Evolutionary conservation across 2,329 filamentous ascomycete genomes (phyloP).

Genomic region (Aspergillus tubingensis): DNA sequence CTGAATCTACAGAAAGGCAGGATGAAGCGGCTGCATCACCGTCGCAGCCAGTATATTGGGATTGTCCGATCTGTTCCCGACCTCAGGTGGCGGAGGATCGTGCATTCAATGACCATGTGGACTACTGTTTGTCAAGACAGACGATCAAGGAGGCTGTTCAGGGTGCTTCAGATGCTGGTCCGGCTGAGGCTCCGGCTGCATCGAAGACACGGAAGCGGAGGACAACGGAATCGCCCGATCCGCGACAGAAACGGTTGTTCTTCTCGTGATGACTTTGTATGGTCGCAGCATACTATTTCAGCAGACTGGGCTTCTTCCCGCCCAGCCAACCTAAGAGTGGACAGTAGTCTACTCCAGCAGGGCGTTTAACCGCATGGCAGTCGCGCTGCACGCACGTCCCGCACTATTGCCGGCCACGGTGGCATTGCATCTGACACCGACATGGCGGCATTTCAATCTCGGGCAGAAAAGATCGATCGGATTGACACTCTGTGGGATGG

Average conservation of each 20-base stretch:
- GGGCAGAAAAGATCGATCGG: no score
- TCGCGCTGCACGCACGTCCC: no score
- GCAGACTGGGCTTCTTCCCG: no score
- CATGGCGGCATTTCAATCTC: no score
- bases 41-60: constrained; percentile 62
- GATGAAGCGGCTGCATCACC: constrained; percentile 22
- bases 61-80: constrained; percentile 82
- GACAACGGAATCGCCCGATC: constrained; percentile 32
- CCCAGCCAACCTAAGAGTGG: no score
- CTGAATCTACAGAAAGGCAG: constrained; percentile 13
- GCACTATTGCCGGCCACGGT: no score
- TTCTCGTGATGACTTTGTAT: constrained; percentile 30
- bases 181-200: constrained; percentile 18
- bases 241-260: constrained; percentile 39
- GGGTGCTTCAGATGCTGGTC: constrained; percentile 34
- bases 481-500: no score
- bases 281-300: background rate
- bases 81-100: constrained; percentile 74
- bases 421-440: no score
- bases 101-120: constrained; percentile 87
- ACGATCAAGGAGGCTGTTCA: constrained; percentile 83
- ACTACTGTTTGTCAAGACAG: constrained; percentile 81
- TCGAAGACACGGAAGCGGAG: constrained; percentile 34
- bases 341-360: no score
- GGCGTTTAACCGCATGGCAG: no score